Conservation (phyloP, 2,329 filamentous ascomycete species). For the Aureobasidium zeae region DNA sequence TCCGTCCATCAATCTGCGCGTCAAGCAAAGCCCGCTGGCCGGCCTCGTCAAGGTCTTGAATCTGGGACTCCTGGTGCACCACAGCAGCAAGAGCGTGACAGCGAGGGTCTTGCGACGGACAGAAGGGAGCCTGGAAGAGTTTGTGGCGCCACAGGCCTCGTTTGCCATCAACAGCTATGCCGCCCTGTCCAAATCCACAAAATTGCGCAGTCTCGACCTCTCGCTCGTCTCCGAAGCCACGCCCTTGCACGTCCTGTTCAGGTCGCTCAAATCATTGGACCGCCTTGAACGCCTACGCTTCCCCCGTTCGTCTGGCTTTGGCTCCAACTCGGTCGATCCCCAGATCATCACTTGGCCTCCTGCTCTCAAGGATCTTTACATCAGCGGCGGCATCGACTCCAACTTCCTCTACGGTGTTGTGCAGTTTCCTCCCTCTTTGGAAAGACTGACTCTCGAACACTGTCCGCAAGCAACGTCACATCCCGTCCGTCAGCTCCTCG, state of each 20-base stretch:
- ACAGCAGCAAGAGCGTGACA: constrained; percentile 49
- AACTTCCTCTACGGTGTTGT: constrained; percentile 32
- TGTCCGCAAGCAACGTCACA: constrained; percentile 32
- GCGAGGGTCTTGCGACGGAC: constrained; percentile 47
- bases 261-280: constrained; percentile 39
- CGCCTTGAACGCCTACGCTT: constrained; percentile 37
- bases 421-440: constrained; percentile 27
- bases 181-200: constrained; percentile 46
- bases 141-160: constrained; percentile 48
- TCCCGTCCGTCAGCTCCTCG: constrained; percentile 32
- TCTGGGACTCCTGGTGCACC: constrained; percentile 48
- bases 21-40: constrained; percentile 40
- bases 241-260: constrained; percentile 40
- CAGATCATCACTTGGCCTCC: constrained; percentile 35
- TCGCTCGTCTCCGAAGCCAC: constrained; percentile 45
- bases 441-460: constrained; percentile 35
- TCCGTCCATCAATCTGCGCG: constrained; percentile 41
- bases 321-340: constrained; percentile 19
- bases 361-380: constrained; percentile 32
- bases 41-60: constrained; percentile 45
- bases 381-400: constrained; percentile 37
- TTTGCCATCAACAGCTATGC: constrained; percentile 51
- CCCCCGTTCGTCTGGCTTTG: constrained; percentile 27
- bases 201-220: constrained; percentile 44
- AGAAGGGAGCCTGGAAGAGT: constrained; percentile 43